Percentiles rank a stretch among this genome's conserved stretches.
phyloP scores from a whole-genome alignment of 257 asterid species.

The Salvia miltiorrhiza region DNA sequence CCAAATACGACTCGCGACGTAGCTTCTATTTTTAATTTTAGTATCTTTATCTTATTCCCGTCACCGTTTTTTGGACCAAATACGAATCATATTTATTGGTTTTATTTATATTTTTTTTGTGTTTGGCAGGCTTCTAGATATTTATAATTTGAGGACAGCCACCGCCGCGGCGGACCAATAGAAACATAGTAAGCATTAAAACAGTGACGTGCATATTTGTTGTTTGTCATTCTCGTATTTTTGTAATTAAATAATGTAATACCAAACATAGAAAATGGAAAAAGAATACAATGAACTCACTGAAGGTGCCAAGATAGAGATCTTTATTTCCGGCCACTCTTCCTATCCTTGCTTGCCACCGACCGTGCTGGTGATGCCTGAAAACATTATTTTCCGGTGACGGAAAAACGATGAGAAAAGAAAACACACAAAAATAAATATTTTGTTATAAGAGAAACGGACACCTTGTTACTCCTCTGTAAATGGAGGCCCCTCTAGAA shows the following conservation, averaged over 20 bases:
- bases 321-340: constrained; percentile 90
- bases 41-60: not conserved
- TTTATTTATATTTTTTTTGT: not conserved
- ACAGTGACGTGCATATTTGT: not conserved
- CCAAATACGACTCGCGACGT: constrained; percentile 51
- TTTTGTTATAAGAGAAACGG: not conserved
- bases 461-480: constrained; percentile 95
- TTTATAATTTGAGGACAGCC: constrained; percentile 24
- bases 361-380: constrained; percentile 96
- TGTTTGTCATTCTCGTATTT: not conserved
- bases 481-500: constrained; percentile 87
- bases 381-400: constrained; percentile 9
- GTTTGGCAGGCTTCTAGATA: constrained; percentile 16
- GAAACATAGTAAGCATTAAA: constrained; percentile 14
- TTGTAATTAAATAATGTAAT: not conserved
- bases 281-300: constrained; percentile 30
- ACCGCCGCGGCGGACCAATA: constrained; percentile 54
- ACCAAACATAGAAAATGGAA: too few species aligned
- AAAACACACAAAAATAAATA: too few species aligned
- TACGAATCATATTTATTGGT: constrained; percentile 31
- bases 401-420: not conserved
- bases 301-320: constrained; percentile 86
- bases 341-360: constrained; percentile 93
- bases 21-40: too few species aligned
- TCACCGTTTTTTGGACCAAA: constrained; percentile 43